Evolutionary conservation across 1,284 basidiomycete genomes (phyloP), one percentile per base, ranked within the genome.

Genomic region (Cutaneotrichosporon sp.): DNA sequence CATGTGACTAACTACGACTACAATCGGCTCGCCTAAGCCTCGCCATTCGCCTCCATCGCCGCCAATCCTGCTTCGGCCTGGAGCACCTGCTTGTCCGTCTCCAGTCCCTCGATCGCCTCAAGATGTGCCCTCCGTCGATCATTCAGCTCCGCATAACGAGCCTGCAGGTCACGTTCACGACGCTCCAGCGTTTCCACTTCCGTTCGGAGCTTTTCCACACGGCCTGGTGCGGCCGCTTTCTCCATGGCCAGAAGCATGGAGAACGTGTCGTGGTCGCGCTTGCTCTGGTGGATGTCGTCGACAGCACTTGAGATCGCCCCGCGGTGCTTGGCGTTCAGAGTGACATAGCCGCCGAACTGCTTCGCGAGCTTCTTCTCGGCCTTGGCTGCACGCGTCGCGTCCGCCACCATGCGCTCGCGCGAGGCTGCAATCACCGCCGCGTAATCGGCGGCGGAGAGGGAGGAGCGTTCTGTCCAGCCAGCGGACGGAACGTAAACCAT

Each of bases 291-390:
- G 34, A 91, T 77, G 60, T 87, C 85, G 34, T 82, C 81, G 66
- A 87, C 88, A 0, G 84, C 81, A 35, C 83, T 81, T 1, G 75
- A 76, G 33, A 94, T 76, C 7, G 85, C 82, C 65, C 83, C 83
- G 14, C 80, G 77, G 7, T 94, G 79, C 38, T 83, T 82, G 61
- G 80, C 80, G 37, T 85, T 85, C 14, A 94, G 83, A 33, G 82
- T 81, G 66, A 89, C 83, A 74, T 98, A 98, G 3, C 96, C 96
- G 35, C 92, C 93, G 7, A 98, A 81, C 20, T 84, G 81, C 60
- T 94, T 84, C 12, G 79, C 81, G 17, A 98, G 82, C 74, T 91
- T 93, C 82, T 94, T 97, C 78, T 98, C 96, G 5, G 81, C 74
- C 77, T 97, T 99, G 35, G 82, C 76, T 0, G 88, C 86, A 65